Evolutionary conservation across 768 basidiomycete species (phyloP).

Genomic region (Trametes cingulata): DNA sequence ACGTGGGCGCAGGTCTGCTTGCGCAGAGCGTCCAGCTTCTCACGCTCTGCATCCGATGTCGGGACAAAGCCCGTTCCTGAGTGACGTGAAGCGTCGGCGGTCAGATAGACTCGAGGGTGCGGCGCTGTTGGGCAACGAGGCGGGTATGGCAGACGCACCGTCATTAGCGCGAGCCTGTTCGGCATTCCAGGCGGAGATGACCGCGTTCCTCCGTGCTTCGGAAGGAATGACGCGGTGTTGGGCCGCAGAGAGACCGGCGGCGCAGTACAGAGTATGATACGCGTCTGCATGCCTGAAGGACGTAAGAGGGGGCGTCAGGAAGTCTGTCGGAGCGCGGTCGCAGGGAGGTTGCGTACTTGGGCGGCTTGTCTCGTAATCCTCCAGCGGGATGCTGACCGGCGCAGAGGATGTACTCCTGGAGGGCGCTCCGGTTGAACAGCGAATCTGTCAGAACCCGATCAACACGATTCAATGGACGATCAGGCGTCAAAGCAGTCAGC

Average conservation of each 20-base stretch:
- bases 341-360: slow-evolving; percentile 59
- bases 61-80: slow-evolving; percentile 12
- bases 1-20: slow-evolving; percentile 52
- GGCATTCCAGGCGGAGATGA: slow-evolving; percentile 22
- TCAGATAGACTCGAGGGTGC: slow-evolving; percentile 12
- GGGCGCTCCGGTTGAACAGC: slow-evolving; percentile 60
- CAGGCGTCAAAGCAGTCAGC: not conserved
- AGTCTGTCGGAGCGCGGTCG: not conserved
- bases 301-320: slow-evolving; percentile 2
- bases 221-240: slow-evolving; percentile 66
- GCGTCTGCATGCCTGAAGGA: slow-evolving; percentile 74
- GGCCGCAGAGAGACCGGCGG: slow-evolving; percentile 85
- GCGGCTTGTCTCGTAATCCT: slow-evolving; percentile 93
- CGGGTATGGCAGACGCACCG: slow-evolving; percentile 17
- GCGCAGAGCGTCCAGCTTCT: slow-evolving; percentile 37
- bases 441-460: slow-evolving; percentile 36
- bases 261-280: slow-evolving; percentile 93
- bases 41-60: slow-evolving; percentile 17
- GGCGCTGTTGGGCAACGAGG: not conserved
- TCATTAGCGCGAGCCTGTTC: slow-evolving; percentile 5
- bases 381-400: slow-evolving; percentile 86
- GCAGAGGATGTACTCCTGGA: slow-evolving; percentile 86
- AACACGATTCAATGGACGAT: not conserved
- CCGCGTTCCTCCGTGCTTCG: slow-evolving; percentile 18
- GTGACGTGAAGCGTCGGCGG: not conserved